Evolutionary conservation across 2,329 filamentous ascomycete genomes (phyloP), one percentile per base, ranked within the genome.

Genomic region (Bipolaris sorokiniana): DNA sequence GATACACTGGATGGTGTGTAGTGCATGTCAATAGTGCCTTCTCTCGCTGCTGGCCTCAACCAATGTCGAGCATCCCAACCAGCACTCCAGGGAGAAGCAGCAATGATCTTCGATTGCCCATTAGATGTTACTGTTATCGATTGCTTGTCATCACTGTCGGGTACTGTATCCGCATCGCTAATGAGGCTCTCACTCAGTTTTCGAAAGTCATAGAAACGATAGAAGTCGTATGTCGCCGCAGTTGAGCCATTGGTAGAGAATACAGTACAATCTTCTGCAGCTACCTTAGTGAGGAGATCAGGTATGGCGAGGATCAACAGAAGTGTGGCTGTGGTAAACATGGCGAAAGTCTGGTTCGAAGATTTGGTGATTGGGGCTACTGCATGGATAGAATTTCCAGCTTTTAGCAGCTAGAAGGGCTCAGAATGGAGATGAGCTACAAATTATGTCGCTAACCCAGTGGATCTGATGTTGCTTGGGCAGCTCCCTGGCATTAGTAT

Each of bases 151-250:
- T n/a, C 47, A 18, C 42, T 23, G 5, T 41, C n/a, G 18, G 26
- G 9, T 16, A 26, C 15, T 7, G 41, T 33, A 23, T 37, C 28
- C 10, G 34, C 37, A 13, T 37, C 18, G 18, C 23, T 36, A 9
- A 34, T 7, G 16, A n/a, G 3, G 15, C 31, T 6, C 10, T 54
- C 47, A 22, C 47, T 36, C 2, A 51, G 22, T 0, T 60, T 51
- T 0, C 61, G 52, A 18, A 65, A 65, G 47, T 65, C 61, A 44
- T 61, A 65, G 31, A 65, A 65, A 15, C 60, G 60, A 37, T 65
- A 54, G 48, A 59, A 65, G 16, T 56, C 48, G 44, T 59, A 65
- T 2, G 44, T 51, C 4, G 57, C 31, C 36, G 57, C 51, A 9
- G 58, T 47, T 6, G 53, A 46, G 2, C 61, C 61, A 48, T 59